Base-by-base conservation (phyloP, 139 green algal species). In the Chlamydomonas asymmetrica region DNA sequence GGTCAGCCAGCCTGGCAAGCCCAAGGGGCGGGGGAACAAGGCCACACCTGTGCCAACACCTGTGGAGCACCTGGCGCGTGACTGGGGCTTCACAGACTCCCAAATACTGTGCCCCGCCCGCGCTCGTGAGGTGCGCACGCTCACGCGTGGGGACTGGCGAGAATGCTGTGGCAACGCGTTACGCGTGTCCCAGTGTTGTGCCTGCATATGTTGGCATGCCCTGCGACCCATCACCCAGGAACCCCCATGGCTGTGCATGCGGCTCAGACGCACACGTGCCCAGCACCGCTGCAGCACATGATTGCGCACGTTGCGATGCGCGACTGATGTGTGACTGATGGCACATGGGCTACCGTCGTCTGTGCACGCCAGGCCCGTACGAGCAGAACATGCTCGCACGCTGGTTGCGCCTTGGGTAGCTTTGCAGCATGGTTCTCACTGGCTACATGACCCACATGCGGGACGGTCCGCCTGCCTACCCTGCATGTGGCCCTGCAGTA, bases 1-100 rank as follows among this genome's bases (percentile, higher is more conserved):
- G 25, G 92, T 98, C 1, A 90, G 84, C 16, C 94, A 97, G 78
- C 94, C 94, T 4, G 88, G 83, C 31, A 87, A 90, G 68, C 90
- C 89, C 13, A 87, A 77, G 34, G 89, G 90, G 1, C 81, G 91
- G 2, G 85, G 91, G 74, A 94, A 91, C 66, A 88, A 85, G 41
- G 73, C 74, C 25, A 79, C 81, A 43, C 79, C 88, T 4, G 59
- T 87, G 67, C 91, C 88, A 20, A 90, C 86, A 18, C 88, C 89
- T 0, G 93, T 97, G 13, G 88, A 90, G 73, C 40, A 82, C 38
- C 31, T 84, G 23, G 90, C 93, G 0, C 49, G 71, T 22, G 73
- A 87, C 9, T 54, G 63, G 1, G 87, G 84, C 25, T 27, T 94
- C 40, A 25, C 31, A 27, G 38, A 79, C 1, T 69, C 86, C 2